A percentile compares a stretch with the other conserved stretches of the same genome.
Conservation (phyloP, 176 grass and related monocot species). For the Paspalum vaginatum region DNA sequence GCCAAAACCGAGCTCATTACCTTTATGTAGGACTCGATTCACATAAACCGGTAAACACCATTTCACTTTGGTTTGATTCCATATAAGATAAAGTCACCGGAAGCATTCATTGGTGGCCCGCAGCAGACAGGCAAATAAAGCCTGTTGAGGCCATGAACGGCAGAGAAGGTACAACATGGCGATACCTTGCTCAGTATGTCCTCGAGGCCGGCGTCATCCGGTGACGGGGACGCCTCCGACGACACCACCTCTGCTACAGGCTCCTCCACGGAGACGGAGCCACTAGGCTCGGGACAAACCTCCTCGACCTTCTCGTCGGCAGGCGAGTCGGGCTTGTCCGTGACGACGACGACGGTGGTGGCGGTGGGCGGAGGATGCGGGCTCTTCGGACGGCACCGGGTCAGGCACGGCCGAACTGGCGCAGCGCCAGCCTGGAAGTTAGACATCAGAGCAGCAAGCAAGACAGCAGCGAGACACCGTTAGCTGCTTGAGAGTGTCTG, state of each 20-base stretch:
- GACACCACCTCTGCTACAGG: conserved; percentile 9
- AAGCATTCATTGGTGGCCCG: not conserved
- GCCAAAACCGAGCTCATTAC: not conserved
- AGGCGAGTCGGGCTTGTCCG: conserved; percentile 50
- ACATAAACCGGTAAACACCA: not conserved
- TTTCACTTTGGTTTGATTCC: not conserved
- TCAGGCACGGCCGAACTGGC: conserved; percentile 30
- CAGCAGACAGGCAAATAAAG: not conserved
- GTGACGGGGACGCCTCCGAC: not conserved
- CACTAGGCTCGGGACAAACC: not conserved
- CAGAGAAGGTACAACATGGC: not conserved
- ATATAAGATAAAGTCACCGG: not conserved
- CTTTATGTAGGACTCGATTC: not conserved
- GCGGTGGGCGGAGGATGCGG: conserved; percentile 2
- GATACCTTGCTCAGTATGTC: conserved; percentile 58
- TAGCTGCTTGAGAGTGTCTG: not conserved
- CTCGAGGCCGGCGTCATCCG: conserved; percentile 14
- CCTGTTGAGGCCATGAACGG: not conserved
- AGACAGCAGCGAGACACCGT: no score
- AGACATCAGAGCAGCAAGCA: not conserved
- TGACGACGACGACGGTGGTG: conserved; percentile 31
- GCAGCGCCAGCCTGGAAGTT: conserved; percentile 40
- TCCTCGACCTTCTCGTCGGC: conserved; percentile 6
- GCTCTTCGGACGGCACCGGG: conserved; percentile 45
- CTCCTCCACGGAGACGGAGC: conserved; percentile 13